phyloP scores from a whole-genome alignment of 352 stramenopile genomes.

The Globisporangium acanthophoron region DNA sequence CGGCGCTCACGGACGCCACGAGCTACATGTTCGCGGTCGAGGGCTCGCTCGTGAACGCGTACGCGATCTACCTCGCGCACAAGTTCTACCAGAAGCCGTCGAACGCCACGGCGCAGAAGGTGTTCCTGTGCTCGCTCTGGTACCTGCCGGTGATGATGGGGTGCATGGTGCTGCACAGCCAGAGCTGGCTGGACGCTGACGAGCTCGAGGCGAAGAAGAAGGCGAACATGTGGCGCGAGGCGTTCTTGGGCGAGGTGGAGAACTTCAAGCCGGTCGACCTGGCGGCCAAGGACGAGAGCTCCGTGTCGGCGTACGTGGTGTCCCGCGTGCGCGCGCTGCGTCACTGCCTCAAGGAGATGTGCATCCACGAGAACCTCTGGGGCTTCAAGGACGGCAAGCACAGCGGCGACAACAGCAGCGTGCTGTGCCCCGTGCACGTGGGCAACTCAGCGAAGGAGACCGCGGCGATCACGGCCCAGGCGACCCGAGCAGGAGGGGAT shows the following conservation, averaged over 20 bases:
- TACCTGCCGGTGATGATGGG: conserved; percentile 97
- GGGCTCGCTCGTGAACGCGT: conserved; percentile 94
- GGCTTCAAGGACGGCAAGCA: conserved; percentile 71
- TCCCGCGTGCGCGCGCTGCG: conserved; percentile 57
- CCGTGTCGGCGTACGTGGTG: conserved; percentile 57
- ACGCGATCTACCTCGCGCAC: conserved; percentile 93
- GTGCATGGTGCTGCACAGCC: conserved; percentile 97
- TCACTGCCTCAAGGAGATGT: conserved; percentile 71
- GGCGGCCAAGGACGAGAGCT: conserved; percentile 36
- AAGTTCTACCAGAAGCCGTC: conserved; percentile 93
- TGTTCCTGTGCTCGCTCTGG: conserved; percentile 97
- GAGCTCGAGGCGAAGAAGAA: conserved; percentile 56
- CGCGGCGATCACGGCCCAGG: conserved; percentile 47
- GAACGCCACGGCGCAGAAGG: conserved; percentile 94
- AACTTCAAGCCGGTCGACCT: conserved; percentile 47
- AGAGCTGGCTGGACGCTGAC: conserved; percentile 82
- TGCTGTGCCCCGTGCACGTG: conserved; percentile 79
- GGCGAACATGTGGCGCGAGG: conserved; percentile 53
- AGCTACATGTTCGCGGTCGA: conserved; percentile 99
- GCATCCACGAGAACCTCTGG: conserved; percentile 82
- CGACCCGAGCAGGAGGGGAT: conserved; percentile 12
- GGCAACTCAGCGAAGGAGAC: conserved; percentile 63
- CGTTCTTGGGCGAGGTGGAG: conserved; percentile 68
- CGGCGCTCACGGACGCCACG: conserved; percentile 90
- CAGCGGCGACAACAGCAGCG: conserved; percentile 60